These are phyloP conservation scores for Solanum etuberosum DNA, from an alignment of 257 asterid species.

Conservation along the genomic window DNA sequence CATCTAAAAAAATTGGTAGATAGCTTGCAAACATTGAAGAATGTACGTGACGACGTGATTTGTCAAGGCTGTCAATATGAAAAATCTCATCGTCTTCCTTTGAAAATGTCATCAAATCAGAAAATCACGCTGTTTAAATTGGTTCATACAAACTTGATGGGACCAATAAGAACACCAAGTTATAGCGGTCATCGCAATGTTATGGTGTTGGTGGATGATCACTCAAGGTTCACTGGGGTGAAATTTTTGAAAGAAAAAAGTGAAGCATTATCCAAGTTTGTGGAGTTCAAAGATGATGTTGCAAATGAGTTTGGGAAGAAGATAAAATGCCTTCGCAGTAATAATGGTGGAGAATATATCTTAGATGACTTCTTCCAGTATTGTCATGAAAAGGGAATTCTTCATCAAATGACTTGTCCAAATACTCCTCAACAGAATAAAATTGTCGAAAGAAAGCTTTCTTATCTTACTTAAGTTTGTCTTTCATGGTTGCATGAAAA, in stretches of 20 bases:
- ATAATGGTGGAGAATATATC: conserved; percentile 5
- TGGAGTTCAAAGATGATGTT: neutral
- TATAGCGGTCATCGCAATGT: neutral
- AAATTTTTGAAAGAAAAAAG: conserved; percentile 4
- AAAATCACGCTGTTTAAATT: neutral
- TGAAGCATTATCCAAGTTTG: conserved; percentile 1
- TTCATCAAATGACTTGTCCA: neutral
- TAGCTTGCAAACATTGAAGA: neutral
- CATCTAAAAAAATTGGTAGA: neutral
- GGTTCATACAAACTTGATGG: conserved; percentile 11
- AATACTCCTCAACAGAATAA: neutral
- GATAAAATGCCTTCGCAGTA: neutral
- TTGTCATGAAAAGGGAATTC: neutral
- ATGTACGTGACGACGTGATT: neutral
- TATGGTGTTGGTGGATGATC: conserved; percentile 15
- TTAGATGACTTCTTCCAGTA: neutral
- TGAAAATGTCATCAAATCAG: neutral
- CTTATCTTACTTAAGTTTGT: neutral
- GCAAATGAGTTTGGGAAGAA: conserved; percentile 3
- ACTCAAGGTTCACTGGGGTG: conserved; percentile 1
- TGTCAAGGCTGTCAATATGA: neutral
- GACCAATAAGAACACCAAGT: conserved; percentile 6
- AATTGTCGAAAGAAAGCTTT: neutral
- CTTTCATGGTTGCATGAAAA: conserved; percentile 3
- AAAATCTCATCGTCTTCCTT: conserved; percentile 4